These are phyloP conservation scores for barley (Hordeum vulgare) DNA, from an alignment of 176 grass and related monocot species.

Conservation along the genomic window DNA sequence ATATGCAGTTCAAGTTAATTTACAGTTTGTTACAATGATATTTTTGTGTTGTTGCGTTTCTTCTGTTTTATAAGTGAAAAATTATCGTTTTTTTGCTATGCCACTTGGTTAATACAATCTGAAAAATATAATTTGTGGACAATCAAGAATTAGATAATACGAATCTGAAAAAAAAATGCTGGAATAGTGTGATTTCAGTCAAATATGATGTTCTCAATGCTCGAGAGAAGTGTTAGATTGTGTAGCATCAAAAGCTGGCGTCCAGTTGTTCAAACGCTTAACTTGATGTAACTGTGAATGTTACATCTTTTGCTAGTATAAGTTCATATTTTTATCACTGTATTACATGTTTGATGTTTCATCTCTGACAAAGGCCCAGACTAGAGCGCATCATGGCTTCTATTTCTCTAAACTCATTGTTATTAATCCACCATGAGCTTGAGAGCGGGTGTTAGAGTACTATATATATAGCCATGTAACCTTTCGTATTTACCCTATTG, in stretches of 20 bases:
- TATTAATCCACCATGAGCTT: too few relatives aligned
- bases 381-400: too few relatives aligned
- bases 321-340: neutral
- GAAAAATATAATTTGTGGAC: neutral
- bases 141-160: neutral
- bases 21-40: slow-evolving; percentile 7
- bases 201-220: neutral
- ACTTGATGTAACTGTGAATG: neutral
- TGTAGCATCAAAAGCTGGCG: neutral
- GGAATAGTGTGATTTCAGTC: neutral
- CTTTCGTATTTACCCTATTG: too few relatives aligned
- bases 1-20: slow-evolving; percentile 7
- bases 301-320: neutral
- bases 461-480: too few relatives aligned
- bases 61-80: neutral
- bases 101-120: slow-evolving; percentile 3
- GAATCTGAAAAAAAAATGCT: neutral
- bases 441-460: too few relatives aligned
- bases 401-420: too few relatives aligned
- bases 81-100: neutral
- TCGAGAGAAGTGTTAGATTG: neutral
- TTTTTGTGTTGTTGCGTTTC: neutral
- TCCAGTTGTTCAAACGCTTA: neutral
- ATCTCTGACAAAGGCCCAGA: too few relatives aligned
- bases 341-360: neutral